phyloP scores from a whole-genome alignment of 1,284 basidiomycete genomes.

The Pseudozyma sp. region DNA sequence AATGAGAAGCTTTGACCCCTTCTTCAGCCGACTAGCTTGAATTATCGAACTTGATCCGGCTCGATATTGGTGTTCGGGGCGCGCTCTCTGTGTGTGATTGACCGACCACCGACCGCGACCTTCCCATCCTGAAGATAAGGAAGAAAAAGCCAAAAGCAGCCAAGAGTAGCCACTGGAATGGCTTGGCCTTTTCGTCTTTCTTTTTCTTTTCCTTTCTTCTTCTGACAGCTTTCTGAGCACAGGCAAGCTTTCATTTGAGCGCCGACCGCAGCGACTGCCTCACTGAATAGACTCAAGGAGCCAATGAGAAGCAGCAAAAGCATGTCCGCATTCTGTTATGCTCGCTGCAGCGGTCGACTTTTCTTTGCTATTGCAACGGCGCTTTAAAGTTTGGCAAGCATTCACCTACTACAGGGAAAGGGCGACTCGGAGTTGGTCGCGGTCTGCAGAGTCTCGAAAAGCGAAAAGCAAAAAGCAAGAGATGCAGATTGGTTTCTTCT shows the following conservation, averaged over 20 bases:
- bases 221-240: background rate
- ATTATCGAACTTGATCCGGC: background rate
- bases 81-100: background rate
- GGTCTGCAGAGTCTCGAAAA: background rate
- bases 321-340: slow-evolving; percentile 18
- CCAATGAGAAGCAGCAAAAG: slow-evolving; percentile 20
- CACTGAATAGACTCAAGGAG: background rate
- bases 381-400: too few relatives aligned
- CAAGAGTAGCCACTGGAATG: slow-evolving; percentile 18
- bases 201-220: too few relatives aligned
- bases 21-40: background rate
- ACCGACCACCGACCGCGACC: slow-evolving; percentile 12
- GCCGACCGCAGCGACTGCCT: background rate
- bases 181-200: slow-evolving; percentile 9
- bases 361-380: too few relatives aligned
- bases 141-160: slow-evolving; percentile 4
- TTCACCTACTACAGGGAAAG: background rate
- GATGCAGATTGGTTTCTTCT: slow-evolving; percentile 33
- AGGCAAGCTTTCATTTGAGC: slow-evolving; percentile 10
- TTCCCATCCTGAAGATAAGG: slow-evolving; percentile 8
- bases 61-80: background rate
- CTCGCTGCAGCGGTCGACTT: slow-evolving; percentile 40
- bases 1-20: too few relatives aligned
- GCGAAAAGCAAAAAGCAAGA: slow-evolving; percentile 8
- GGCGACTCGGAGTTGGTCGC: background rate